Evolutionary conservation across 805 yeast species (phyloP).

Genomic region (Lachancea fermentati): DNA sequence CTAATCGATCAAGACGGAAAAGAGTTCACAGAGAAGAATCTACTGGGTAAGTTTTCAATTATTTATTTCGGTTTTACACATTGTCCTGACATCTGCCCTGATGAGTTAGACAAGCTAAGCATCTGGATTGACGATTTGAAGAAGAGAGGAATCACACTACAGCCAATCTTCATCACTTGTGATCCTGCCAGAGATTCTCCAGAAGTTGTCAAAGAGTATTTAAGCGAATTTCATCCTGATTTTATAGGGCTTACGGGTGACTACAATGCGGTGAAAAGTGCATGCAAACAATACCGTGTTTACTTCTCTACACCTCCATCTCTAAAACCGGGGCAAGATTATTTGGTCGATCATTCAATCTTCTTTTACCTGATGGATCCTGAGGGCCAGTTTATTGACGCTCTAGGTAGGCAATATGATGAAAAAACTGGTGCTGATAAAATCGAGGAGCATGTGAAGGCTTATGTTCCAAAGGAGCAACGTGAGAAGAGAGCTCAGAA

Average conservation of each 20-base stretch:
- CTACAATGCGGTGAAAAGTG: slow-evolving; percentile 74
- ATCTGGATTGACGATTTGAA: slow-evolving; percentile 56
- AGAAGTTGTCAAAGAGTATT: slow-evolving; percentile 72
- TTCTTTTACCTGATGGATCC: slow-evolving; percentile 97
- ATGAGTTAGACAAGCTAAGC: slow-evolving; percentile 90
- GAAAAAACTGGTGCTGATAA: slow-evolving; percentile 72
- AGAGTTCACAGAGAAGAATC: slow-evolving; percentile 68
- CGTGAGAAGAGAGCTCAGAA: slow-evolving; percentile 59
- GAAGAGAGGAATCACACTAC: slow-evolving; percentile 52
- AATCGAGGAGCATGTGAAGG: slow-evolving; percentile 68
- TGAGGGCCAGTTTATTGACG: slow-evolving; percentile 95
- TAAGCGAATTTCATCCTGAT: slow-evolving; percentile 83
- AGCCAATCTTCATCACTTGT: slow-evolving; percentile 90
- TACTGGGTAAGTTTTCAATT: slow-evolving; percentile 73
- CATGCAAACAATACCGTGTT: slow-evolving; percentile 87
- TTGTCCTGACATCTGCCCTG: slow-evolving; percentile 99
- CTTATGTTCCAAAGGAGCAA: slow-evolving; percentile 66
- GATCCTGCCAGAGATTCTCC: slow-evolving; percentile 96
- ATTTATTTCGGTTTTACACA: slow-evolving; percentile 96
- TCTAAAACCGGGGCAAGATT: slow-evolving; percentile 93
- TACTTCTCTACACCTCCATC: slow-evolving; percentile 96
- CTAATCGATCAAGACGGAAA: slow-evolving; percentile 67
- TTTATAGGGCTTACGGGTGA: slow-evolving; percentile 90
- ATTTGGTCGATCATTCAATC: slow-evolving; percentile 93
- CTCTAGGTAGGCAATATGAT: slow-evolving; percentile 84